Evolutionary conservation across 371 early-diverging fungal genomes (phyloP).

Genomic region (Apophysomyces elegans): DNA sequence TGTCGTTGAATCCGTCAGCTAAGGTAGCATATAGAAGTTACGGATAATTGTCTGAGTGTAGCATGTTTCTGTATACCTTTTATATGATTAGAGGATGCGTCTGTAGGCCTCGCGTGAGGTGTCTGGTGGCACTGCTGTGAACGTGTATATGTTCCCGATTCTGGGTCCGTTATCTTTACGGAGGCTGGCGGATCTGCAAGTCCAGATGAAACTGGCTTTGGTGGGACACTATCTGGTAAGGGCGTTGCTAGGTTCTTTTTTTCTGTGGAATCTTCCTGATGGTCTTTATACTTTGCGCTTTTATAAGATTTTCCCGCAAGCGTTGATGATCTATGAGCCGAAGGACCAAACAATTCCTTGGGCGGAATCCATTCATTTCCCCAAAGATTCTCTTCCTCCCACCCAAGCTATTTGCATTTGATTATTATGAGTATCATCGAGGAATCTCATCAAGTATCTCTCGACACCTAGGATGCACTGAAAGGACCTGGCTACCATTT

Average conservation of each 20-base stretch:
- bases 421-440: not conserved
- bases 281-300: not conserved
- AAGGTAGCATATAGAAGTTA: not conserved
- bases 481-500: no score
- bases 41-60: not conserved
- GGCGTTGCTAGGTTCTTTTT: not conserved
- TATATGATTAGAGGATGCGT: no score
- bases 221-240: not conserved
- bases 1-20: constrained; percentile 60
- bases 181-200: no score
- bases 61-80: no score
- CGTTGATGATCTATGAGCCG: constrained; percentile 33
- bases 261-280: not conserved
- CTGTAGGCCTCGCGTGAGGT: no score
- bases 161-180: no score
- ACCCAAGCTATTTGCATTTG: constrained; percentile 26
- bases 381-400: constrained; percentile 44
- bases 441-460: no score
- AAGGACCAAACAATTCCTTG: constrained; percentile 31
- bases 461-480: no score
- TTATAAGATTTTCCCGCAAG: constrained; percentile 32
- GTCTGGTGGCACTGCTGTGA: no score
- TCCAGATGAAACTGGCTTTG: not conserved
- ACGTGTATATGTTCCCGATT: no score
- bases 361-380: constrained; percentile 38